Conservation (phyloP, 2,329 filamentous ascomycete species). For the Gnomoniopsis sp. region DNA sequence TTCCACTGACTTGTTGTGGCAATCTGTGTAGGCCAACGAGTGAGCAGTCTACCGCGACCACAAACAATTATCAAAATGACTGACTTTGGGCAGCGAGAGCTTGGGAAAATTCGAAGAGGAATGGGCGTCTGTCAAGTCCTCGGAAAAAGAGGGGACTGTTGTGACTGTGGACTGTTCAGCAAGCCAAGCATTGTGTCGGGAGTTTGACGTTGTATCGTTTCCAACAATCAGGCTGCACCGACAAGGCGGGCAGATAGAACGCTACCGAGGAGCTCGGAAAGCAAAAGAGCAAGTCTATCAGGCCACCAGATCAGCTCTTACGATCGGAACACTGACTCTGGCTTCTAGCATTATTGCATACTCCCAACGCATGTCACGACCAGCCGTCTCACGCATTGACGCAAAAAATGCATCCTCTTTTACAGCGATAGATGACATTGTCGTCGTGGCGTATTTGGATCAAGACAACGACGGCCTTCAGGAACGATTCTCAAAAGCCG, state of each 20-base stretch:
- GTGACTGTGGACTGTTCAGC: constrained; percentile 19
- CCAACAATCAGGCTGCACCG: constrained; percentile 18
- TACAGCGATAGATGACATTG: constrained; percentile 34
- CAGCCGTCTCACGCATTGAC: constrained; percentile 26
- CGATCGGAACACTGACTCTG: not conserved
- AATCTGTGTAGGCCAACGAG: not conserved
- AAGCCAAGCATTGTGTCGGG: constrained; percentile 2
- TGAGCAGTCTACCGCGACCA: not conserved
- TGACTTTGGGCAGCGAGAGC: not conserved
- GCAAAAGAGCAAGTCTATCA: constrained; percentile 6
- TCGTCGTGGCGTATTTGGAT: constrained; percentile 38
- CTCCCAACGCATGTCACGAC: constrained; percentile 27
- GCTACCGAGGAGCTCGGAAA: constrained; percentile 17
- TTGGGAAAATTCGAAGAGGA: constrained; percentile 2
- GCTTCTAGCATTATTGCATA: constrained; percentile 27
- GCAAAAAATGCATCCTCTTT: constrained; percentile 30
- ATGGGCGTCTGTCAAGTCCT: constrained; percentile 4
- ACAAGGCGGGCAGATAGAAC: constrained; percentile 5
- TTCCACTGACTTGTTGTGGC: not conserved
- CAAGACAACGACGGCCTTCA: constrained; percentile 26
- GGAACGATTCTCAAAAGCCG: constrained; percentile 30
- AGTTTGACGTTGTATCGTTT: constrained; percentile 15
- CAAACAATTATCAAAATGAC: not conserved
- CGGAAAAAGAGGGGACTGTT: not conserved
- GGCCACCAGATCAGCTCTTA: not conserved